Evolutionary conservation across 1,284 basidiomycete species (phyloP), one percentile per base, ranked within the genome.

Genomic region (Heimioporus punctisporus): DNA sequence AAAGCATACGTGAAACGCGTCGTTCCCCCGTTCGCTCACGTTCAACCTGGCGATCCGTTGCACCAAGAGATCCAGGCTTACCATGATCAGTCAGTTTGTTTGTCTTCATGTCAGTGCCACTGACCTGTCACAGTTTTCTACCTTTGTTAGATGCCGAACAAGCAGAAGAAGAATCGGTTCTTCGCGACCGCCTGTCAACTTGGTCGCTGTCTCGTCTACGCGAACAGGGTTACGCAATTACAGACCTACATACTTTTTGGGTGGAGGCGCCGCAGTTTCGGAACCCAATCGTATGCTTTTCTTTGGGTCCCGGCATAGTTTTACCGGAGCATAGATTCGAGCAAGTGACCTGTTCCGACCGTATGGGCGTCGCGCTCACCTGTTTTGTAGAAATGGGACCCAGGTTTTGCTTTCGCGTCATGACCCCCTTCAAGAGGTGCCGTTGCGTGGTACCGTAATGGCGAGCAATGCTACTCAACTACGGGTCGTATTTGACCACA

Each of bases 211-310:
- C 79, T 26, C 77, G 80, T 41, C 73, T 93, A 40, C 71, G 77
- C 55, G 71, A 79, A 25, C 87, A 90, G 63, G 92, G 92, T 0
- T 92, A 88, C 66, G 83, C 84, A 52, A 62, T 93, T 27, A 85
- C 83, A 0, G 82, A 76, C 15, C 70, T 93, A 39, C 77, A 72
- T 14, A 88, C 80, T 0, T 90, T 78, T 63, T 90, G 87, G 86
- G 69, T 85, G 26, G 76, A 84, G 50, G 76, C 75, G n/a, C 80
- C 76, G 21, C 77, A 80, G 46, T 83, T 80, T 65, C 88, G 87
- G 2, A 76, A 80, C 50, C 84, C 81, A 3, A 76, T 87, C 9
- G 89, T 86, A 2, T 76, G 76, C 8, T 91, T 92, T 61, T 63
- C 70, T 1, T 63, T 84, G 2, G 84, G 84, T 19, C 81, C 86